Conservation (phyloP, 2,329 filamentous ascomycete genomes). For the Phialophora tarda region DNA sequence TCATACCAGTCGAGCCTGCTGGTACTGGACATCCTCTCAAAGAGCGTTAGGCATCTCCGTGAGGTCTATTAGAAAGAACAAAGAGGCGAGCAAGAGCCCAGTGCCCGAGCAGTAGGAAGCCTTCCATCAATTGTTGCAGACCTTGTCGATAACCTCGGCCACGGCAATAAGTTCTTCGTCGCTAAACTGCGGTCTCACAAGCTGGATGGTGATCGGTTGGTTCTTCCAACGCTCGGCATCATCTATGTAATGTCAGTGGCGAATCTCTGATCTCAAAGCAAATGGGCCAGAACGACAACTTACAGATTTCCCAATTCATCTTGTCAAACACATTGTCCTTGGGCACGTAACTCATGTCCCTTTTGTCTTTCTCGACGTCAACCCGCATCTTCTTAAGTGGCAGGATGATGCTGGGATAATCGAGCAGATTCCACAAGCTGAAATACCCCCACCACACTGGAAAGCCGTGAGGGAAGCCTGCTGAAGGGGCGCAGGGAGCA, state of each 20-base stretch:
- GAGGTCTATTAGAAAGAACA: neutral
- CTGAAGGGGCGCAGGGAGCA: constrained; percentile 29
- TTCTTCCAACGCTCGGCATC: constrained; percentile 55
- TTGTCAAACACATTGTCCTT: constrained; percentile 47
- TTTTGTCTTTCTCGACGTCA: constrained; percentile 50
- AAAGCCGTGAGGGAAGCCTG: constrained; percentile 55
- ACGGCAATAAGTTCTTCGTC: constrained; percentile 57
- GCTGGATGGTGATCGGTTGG: constrained; percentile 59
- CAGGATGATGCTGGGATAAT: constrained; percentile 68
- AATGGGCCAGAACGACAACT: neutral
- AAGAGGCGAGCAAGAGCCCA: neutral
- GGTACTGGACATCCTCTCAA: neutral
- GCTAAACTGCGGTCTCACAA: constrained; percentile 59
- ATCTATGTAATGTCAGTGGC: constrained; percentile 36
- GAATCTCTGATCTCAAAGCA: neutral
- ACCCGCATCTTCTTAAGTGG: constrained; percentile 55
- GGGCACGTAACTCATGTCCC: constrained; percentile 28
- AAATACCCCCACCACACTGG: constrained; percentile 70
- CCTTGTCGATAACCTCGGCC: constrained; percentile 24
- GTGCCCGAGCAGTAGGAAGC: neutral
- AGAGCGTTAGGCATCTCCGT: neutral
- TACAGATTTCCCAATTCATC: constrained; percentile 54
- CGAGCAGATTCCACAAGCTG: constrained; percentile 70
- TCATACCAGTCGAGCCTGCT: neutral
- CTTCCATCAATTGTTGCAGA: constrained; percentile 20